Conservation (phyloP, 1,284 basidiomycete genomes). For the Irpex lacteus region DNA sequence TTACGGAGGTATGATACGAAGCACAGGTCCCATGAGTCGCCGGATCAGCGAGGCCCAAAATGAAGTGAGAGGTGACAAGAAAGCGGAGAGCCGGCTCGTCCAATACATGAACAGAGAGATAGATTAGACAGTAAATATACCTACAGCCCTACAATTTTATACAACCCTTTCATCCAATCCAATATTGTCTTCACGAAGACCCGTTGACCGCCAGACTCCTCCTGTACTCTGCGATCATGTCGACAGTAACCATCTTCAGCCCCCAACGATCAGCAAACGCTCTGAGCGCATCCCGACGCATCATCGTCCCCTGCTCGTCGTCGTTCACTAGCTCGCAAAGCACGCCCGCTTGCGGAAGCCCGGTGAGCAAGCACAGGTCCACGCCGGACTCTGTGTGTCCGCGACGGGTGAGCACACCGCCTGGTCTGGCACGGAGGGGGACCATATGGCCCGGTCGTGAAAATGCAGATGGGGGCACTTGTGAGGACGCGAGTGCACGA, state of each 20-base stretch:
- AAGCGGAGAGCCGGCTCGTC: neutral
- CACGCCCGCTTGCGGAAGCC: conserved; percentile 78
- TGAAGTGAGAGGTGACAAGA: too few relatives aligned
- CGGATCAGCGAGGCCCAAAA: too few relatives aligned
- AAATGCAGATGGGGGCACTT: conserved; percentile 71
- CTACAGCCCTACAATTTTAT: neutral
- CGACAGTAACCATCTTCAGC: conserved; percentile 92
- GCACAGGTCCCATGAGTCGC: too few relatives aligned
- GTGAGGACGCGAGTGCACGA: conserved; percentile 71
- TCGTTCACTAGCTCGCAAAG: conserved; percentile 97
- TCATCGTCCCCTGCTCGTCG: conserved; percentile 89
- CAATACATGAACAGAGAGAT: neutral
- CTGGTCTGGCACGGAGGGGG: conserved; percentile 83
- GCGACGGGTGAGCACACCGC: conserved; percentile 81
- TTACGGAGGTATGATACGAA: too few relatives aligned
- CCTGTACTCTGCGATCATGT: conserved; percentile 60
- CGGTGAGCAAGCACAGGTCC: conserved; percentile 84
- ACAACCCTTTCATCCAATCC: neutral
- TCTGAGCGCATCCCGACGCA: conserved; percentile 90
- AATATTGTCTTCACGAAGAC: neutral
- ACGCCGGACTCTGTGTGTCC: conserved; percentile 95
- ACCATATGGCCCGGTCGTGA: conserved; percentile 95
- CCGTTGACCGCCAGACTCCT: conserved; percentile 15
- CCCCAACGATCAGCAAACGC: conserved; percentile 92
- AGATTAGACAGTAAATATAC: conserved; percentile 1